These are phyloP conservation scores for Colletotrichum tropicale DNA, from an alignment of 2,329 filamentous ascomycete genomes.

Conservation along the genomic window DNA sequence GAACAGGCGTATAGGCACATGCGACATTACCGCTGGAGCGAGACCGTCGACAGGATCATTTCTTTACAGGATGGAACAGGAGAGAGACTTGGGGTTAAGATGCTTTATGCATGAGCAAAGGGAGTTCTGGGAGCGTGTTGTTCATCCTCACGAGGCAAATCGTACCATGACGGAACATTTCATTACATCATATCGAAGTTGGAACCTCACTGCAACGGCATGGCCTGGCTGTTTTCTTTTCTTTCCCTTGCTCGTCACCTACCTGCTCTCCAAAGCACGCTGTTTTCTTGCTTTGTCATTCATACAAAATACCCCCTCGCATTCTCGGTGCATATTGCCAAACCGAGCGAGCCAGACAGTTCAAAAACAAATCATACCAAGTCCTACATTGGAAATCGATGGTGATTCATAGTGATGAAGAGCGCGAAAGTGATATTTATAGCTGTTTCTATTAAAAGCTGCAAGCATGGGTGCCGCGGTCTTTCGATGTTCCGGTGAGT, in stretches of 20 bases:
- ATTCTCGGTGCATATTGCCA: not conserved
- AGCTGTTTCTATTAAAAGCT: not conserved
- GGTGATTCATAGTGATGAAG: not conserved
- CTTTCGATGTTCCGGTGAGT: not conserved
- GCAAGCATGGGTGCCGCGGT: not conserved
- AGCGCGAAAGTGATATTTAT: not conserved
- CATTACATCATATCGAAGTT: not conserved
- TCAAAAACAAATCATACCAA: not conserved
- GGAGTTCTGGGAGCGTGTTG: slow-evolving; percentile 5
- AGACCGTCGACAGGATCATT: not conserved
- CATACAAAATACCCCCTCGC: slow-evolving; percentile 6
- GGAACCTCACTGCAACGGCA: not conserved
- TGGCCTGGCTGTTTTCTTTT: not conserved
- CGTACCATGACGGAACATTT: slow-evolving; percentile 5
- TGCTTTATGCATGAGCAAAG: not conserved
- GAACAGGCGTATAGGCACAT: not conserved
- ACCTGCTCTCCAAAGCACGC: not conserved
- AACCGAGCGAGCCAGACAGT: not conserved
- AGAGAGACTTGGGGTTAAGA: not conserved
- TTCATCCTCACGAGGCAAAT: not conserved
- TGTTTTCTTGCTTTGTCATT: not conserved
- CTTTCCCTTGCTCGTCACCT: not conserved
- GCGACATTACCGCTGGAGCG: not conserved
- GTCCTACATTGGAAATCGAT: not conserved
- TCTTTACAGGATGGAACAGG: not conserved